These are phyloP conservation scores for Incumbomyces delicatus DNA, from an alignment of 2,329 filamentous ascomycete genomes.

Conservation along the genomic window DNA sequence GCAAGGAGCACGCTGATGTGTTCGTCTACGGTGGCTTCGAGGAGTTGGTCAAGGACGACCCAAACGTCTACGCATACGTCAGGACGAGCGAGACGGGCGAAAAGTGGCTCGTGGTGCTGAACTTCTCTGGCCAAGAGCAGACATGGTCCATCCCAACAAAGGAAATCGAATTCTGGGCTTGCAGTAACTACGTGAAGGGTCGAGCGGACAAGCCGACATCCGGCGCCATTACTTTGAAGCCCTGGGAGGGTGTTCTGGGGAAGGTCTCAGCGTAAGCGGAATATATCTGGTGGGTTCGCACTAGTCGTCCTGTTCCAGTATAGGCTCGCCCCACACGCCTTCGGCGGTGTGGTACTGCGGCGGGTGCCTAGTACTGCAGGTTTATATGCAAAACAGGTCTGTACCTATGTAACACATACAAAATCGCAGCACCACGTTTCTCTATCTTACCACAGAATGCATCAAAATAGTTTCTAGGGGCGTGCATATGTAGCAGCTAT, in stretches of 20 bases:
- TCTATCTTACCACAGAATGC: too few relatives aligned
- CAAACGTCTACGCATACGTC: slow-evolving; percentile 9
- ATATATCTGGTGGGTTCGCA: background rate
- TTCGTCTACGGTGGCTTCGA: slow-evolving; percentile 21
- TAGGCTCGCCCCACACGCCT: too few relatives aligned
- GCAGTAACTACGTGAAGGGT: slow-evolving; percentile 16
- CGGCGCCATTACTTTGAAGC: slow-evolving; percentile 12
- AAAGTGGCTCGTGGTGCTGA: slow-evolving; percentile 19
- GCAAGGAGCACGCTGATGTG: slow-evolving; percentile 18
- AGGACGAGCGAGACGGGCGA: slow-evolving; percentile 10
- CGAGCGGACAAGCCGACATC: slow-evolving; percentile 12
- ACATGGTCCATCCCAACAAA: slow-evolving; percentile 16
- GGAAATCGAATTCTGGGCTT: slow-evolving; percentile 15
- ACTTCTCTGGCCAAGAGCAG: slow-evolving; percentile 20
- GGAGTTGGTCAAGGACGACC: slow-evolving; percentile 10
- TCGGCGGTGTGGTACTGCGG: too few relatives aligned
- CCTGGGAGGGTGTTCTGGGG: slow-evolving; percentile 21
- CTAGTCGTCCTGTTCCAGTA: too few relatives aligned
- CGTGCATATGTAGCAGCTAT: too few relatives aligned
- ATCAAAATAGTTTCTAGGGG: too few relatives aligned
- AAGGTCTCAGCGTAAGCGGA: slow-evolving; percentile 8
- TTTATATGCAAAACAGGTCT: too few relatives aligned
- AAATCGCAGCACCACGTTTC: too few relatives aligned
- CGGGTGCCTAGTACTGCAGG: too few relatives aligned
- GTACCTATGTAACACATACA: too few relatives aligned